A percentile compares a stretch with the other conserved stretches of the same genome.
Evolutionary conservation across 306 rosid genomes (phyloP).

Genomic region (Begonia peltatifolia): DNA sequence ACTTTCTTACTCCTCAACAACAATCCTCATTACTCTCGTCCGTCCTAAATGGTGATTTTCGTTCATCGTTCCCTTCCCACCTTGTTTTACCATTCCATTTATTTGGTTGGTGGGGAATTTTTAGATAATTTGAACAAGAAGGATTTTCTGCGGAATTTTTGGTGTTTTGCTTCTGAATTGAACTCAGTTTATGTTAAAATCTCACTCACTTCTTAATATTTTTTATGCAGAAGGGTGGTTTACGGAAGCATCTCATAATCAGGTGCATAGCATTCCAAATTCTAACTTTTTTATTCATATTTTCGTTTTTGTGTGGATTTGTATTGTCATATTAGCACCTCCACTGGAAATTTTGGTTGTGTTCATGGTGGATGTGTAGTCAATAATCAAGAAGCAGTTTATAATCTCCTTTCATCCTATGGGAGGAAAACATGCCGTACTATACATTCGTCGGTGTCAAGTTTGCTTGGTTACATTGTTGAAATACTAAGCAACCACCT

Average conservation of each 20-base stretch:
- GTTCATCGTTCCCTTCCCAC: not conserved
- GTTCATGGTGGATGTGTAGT: no score
- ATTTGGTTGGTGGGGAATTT: not conserved
- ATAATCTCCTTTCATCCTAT: no score
- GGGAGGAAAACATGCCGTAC: no score
- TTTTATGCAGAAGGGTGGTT: conserved; percentile 52
- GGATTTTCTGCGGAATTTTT: not conserved
- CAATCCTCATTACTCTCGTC: conserved; percentile 42
- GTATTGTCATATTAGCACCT: no score
- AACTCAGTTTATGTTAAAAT: not conserved
- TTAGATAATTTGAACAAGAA: not conserved
- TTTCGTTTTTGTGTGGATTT: no score
- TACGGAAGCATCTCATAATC: conserved; percentile 37
- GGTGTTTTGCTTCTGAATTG: not conserved
- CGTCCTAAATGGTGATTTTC: conserved; percentile 28
- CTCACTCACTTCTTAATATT: conserved; percentile 3
- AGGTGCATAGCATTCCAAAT: conserved; percentile 16
- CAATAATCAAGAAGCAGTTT: no score
- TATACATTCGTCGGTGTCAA: no score
- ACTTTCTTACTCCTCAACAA: conserved; percentile 32
- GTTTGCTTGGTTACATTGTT: no score
- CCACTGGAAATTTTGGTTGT: no score
- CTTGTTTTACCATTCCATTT: not conserved
- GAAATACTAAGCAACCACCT: no score
- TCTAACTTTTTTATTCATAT: not conserved